Conservation (phyloP, 1,139 yeast genomes). For the Magnusiomyces sp. region DNA sequence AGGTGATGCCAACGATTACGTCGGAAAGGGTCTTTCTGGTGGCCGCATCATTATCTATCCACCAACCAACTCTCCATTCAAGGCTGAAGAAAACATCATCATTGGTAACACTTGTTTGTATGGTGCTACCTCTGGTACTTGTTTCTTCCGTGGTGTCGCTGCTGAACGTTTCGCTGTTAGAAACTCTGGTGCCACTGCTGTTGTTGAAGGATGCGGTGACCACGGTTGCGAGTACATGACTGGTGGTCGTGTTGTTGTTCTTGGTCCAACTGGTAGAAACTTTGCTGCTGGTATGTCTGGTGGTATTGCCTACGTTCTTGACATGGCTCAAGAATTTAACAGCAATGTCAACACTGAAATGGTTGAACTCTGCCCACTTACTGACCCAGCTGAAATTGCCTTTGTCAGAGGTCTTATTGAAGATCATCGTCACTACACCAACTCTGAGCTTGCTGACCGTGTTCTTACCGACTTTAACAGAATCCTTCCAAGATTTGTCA, state of each 20-base stretch:
- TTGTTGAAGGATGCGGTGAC: slow-evolving; percentile 95
- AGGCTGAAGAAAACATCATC: slow-evolving; percentile 92
- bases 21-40: slow-evolving; percentile 95
- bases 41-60: slow-evolving; percentile 91
- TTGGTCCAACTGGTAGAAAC: slow-evolving; percentile 88
- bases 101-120: slow-evolving; percentile 97
- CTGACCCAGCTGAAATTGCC: slow-evolving; percentile 89
- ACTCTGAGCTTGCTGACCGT: slow-evolving; percentile 80
- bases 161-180: slow-evolving; percentile 98
- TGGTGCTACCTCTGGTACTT: slow-evolving; percentile 94
- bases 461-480: slow-evolving; percentile 82
- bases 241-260: slow-evolving; percentile 93
- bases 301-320: slow-evolving; percentile 95
- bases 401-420: slow-evolving; percentile 88
- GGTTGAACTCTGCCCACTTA: slow-evolving; percentile 67
- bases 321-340: slow-evolving; percentile 86
- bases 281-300: slow-evolving; percentile 99
- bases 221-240: slow-evolving; percentile 99
- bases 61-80: slow-evolving; percentile 72
- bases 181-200: slow-evolving; percentile 96
- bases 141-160: slow-evolving; percentile 93
- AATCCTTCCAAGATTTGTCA: slow-evolving; percentile 79
- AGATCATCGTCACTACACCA: slow-evolving; percentile 92
- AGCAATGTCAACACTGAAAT: slow-evolving; percentile 74
- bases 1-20: slow-evolving; percentile 97